phyloP scores from a whole-genome alignment of 2,329 filamentous ascomycete genomes.

The Ambrosiella cleistominuta region DNA sequence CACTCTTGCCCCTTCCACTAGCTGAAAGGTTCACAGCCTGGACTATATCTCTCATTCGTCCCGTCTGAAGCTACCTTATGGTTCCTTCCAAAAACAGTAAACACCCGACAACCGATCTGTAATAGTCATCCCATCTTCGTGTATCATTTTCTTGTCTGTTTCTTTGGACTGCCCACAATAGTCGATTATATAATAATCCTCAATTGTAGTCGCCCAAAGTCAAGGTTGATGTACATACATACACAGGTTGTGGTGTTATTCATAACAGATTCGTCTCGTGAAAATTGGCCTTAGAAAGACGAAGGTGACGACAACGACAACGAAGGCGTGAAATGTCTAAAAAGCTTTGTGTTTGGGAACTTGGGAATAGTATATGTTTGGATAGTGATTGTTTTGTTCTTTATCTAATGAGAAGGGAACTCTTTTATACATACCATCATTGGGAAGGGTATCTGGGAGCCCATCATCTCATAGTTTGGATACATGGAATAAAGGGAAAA shows the following conservation, averaged over 20 bases:
- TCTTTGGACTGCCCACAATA: not conserved
- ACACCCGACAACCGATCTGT: not conserved
- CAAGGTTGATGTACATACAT: too few relatives aligned
- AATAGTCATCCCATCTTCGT: not conserved
- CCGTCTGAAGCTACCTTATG: not conserved
- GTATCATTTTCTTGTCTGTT: not conserved
- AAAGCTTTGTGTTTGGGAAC: not conserved
- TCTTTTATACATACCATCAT: not conserved
- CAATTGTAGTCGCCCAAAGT: too few relatives aligned
- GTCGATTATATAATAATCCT: too few relatives aligned
- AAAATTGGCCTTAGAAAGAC: not conserved
- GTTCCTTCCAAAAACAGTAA: conserved; percentile 3
- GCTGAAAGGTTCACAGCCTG: conserved; percentile 19
- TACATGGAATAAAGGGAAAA: not conserved
- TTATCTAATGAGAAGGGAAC: conserved; percentile 7
- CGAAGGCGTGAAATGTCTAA: not conserved
- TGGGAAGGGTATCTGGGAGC: not conserved
- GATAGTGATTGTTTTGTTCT: not conserved
- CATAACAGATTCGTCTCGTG: not conserved
- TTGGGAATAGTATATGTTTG: not conserved
- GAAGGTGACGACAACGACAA: not conserved
- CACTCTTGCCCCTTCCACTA: conserved; percentile 33
- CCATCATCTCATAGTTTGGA: not conserved
- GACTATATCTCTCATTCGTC: conserved; percentile 1
- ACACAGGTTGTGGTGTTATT: not conserved